These are phyloP conservation scores for Hypoxylon subgilvum DNA, from an alignment of 495 filamentous ascomycete species.

Conservation along the genomic window DNA sequence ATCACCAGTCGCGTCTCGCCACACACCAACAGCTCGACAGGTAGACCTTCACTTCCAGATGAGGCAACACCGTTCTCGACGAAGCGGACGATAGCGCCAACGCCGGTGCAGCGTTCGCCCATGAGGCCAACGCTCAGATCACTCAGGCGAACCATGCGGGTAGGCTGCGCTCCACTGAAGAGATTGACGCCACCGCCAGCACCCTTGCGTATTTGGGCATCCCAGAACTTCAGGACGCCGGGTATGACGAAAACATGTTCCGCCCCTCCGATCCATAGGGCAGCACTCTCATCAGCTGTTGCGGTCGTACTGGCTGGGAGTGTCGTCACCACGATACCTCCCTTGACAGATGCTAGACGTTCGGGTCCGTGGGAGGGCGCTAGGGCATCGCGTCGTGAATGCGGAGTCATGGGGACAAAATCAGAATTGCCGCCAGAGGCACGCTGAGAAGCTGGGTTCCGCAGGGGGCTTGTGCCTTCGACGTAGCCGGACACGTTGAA, in stretches of 20 bases:
- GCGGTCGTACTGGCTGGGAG: slow-evolving; percentile 54
- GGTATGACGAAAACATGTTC: slow-evolving; percentile 65
- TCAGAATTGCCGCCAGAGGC: slow-evolving; percentile 40
- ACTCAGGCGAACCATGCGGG: slow-evolving; percentile 54
- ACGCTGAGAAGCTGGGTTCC: slow-evolving; percentile 48
- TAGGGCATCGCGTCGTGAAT: slow-evolving; percentile 67
- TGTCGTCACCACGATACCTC: slow-evolving; percentile 67
- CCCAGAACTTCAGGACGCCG: slow-evolving; percentile 70
- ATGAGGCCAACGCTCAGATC: slow-evolving; percentile 62
- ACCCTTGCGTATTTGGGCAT: slow-evolving; percentile 61
- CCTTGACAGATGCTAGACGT: slow-evolving; percentile 51
- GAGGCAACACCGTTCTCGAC: slow-evolving; percentile 37
- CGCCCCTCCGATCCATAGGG: slow-evolving; percentile 71
- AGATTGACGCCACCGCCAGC: slow-evolving; percentile 65
- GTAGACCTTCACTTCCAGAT: slow-evolving; percentile 50
- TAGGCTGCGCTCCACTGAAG: slow-evolving; percentile 56
- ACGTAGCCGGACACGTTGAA: slow-evolving; percentile 76
- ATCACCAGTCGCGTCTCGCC: slow-evolving; percentile 69
- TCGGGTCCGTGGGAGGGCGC: slow-evolving; percentile 43
- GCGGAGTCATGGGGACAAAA: slow-evolving; percentile 85
- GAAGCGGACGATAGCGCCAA: slow-evolving; percentile 59
- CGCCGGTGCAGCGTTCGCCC: slow-evolving; percentile 68
- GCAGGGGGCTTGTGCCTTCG: slow-evolving; percentile 53
- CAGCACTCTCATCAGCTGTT: slow-evolving; percentile 65
- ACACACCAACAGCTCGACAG: slow-evolving; percentile 65